A percentile compares a stretch with the other conserved stretches of the same genome.
Conservation (phyloP, 1,284 basidiomycete species). For the Psilocybe mexicana region DNA sequence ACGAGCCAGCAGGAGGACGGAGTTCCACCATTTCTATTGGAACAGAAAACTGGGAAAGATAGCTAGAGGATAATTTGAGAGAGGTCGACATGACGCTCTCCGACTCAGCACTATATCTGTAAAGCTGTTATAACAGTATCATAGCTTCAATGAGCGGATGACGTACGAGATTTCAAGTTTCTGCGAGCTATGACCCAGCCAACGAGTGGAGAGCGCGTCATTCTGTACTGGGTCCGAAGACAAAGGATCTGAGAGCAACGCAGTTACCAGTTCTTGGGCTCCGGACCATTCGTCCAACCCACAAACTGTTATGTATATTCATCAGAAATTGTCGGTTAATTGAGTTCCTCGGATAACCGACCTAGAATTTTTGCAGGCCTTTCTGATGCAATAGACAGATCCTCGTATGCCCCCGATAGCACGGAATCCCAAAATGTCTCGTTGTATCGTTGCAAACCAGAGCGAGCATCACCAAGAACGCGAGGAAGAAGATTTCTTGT, state of each 20-base stretch:
- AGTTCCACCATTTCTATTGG: constrained; percentile 52
- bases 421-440: constrained; percentile 27
- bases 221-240: constrained; percentile 46
- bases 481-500: constrained; percentile 26
- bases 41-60: constrained; percentile 51
- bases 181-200: constrained; percentile 35
- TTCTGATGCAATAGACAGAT: constrained; percentile 24
- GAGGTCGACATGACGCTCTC: constrained; percentile 11
- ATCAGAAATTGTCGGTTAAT: constrained; percentile 5
- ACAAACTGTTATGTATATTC: constrained; percentile 44
- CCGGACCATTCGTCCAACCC: constrained; percentile 52
- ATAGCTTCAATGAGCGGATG: not conserved
- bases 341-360: constrained; percentile 30
- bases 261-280: constrained; percentile 59
- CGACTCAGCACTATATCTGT: constrained; percentile 20
- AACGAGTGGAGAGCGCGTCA: constrained; percentile 43
- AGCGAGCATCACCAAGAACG: constrained; percentile 16
- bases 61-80: constrained; percentile 45
- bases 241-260: constrained; percentile 69
- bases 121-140: not conserved
- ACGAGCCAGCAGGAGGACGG: constrained; percentile 25
- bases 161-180: constrained; percentile 44
- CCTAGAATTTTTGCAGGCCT: constrained; percentile 45
- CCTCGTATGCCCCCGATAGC: constrained; percentile 28
- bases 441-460: constrained; percentile 10